These are phyloP conservation scores for Trichosporon coremiiforme DNA, from an alignment of 1,284 basidiomycete species.

Conservation along the genomic window DNA sequence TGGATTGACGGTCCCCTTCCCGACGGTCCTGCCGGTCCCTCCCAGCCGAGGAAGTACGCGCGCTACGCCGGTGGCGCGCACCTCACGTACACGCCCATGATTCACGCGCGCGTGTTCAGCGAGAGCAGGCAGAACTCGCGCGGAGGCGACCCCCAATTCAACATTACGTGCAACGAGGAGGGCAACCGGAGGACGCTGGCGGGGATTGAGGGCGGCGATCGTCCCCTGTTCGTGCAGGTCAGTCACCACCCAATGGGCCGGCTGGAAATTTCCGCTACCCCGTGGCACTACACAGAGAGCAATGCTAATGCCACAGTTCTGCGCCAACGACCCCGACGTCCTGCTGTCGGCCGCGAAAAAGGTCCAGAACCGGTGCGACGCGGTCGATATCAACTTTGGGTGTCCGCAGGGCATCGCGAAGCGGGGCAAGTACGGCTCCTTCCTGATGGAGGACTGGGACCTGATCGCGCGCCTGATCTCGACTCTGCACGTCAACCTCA, in stretches of 20 bases:
- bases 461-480: slow-evolving; percentile 78
- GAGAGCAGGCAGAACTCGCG: slow-evolving; percentile 48
- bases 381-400: slow-evolving; percentile 91
- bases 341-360: slow-evolving; percentile 74
- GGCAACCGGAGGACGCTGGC: slow-evolving; percentile 48
- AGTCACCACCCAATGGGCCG: no score
- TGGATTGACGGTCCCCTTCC: slow-evolving; percentile 29
- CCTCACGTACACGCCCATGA: slow-evolving; percentile 95
- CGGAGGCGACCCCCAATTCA: slow-evolving; percentile 65
- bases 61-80: slow-evolving; percentile 58
- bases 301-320: slow-evolving; percentile 64
- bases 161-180: slow-evolving; percentile 62
- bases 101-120: slow-evolving; percentile 85
- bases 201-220: slow-evolving; percentile 61
- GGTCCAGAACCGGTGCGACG: slow-evolving; percentile 78
- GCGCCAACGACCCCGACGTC: slow-evolving; percentile 80
- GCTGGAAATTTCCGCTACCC: no score
- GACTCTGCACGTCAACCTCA: slow-evolving; percentile 77
- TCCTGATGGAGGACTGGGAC: slow-evolving; percentile 93
- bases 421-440: slow-evolving; percentile 83
- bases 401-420: slow-evolving; percentile 96
- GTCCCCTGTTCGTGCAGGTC: slow-evolving; percentile 83
- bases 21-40: slow-evolving; percentile 2
- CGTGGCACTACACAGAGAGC: no score
- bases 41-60: slow-evolving; percentile 23